These are phyloP conservation scores for Rubia balearica DNA, from an alignment of 305 asterid genomes.

Conservation along the genomic window DNA sequence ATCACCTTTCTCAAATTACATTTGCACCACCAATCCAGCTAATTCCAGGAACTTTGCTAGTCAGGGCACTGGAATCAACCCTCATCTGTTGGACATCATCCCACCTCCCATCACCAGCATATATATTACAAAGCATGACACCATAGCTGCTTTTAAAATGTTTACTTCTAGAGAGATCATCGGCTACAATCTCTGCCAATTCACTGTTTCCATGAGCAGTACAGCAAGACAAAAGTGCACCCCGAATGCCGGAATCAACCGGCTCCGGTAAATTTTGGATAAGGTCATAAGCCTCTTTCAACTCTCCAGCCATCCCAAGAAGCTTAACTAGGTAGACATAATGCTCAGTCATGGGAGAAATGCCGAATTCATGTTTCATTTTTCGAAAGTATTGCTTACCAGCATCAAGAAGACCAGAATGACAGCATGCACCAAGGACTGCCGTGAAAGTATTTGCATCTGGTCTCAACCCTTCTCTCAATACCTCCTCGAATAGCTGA, in stretches of 20 bases:
- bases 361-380: constrained; percentile 46
- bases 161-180: constrained; percentile 31
- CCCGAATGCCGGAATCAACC: constrained; percentile 57
- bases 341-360: constrained; percentile 52
- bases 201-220: constrained; percentile 37
- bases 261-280: constrained; percentile 37
- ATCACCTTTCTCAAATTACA: not conserved
- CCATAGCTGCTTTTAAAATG: constrained; percentile 30
- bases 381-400: constrained; percentile 43
- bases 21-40: constrained; percentile 42
- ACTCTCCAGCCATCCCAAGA: constrained; percentile 71
- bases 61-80: constrained; percentile 24
- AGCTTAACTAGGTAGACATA: constrained; percentile 73
- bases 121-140: constrained; percentile 63
- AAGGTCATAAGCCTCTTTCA: constrained; percentile 54
- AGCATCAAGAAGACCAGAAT: constrained; percentile 56
- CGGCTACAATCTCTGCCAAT: constrained; percentile 37
- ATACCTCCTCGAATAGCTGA: constrained; percentile 39
- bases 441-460: constrained; percentile 67
- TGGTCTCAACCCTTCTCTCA: constrained; percentile 37
- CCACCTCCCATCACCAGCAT: constrained; percentile 72
- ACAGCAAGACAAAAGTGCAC: constrained; percentile 73
- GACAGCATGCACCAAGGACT: constrained; percentile 72
- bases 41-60: constrained; percentile 47
- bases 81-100: constrained; percentile 52